Evolutionary conservation across 2,329 filamentous ascomycete species (phyloP), one percentile per base, ranked within the genome.

Genomic region (Epichloe baconii): DNA sequence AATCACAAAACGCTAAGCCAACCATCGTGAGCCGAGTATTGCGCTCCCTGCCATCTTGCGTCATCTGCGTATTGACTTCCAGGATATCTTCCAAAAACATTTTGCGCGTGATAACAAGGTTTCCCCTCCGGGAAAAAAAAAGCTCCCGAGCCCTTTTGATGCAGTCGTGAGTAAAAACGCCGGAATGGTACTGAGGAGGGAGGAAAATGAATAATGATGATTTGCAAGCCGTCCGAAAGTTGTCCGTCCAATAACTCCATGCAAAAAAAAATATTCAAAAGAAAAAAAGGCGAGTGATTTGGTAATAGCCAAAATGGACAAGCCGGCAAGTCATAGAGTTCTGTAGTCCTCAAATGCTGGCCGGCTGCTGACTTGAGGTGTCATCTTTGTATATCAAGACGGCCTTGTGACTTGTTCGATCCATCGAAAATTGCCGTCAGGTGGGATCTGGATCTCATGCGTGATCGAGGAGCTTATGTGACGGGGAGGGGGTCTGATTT

Each of bases 1-100:
- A 64, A 23, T 63, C 54, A n/a, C 12, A 31, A 11, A 21, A 44
- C 8, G 43, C 44, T 23, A 14, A 17, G 19, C 26, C 21, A 42
- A 44, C 37, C 47, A 37, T 42, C 6, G 21, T 19, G 23, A 40
- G 41, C 23, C 7, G 21, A 10, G n/a, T 31, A 15, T 26, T 35
- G 21, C 2, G n/a, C n/a, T 12, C 21, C 37, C 8, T 19, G n/a
- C 14, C 23, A 41, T 23, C 17, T 38, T 19, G 17, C 47, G 23
- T 21, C 26, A 40, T 48, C 37, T 35, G 34, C 44, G 19, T 12
- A 5, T 41, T 37, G 19, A 34, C 47, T 23, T 41, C 38, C 23
- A 14, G 47, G 37, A 35, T 48, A 48, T 42, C 36, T 48, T 48
- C 36, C 44, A 38, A 31, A 19, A 5, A 11, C 21, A 38, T 26